Conservation (phyloP, 768 basidiomycete genomes). For the Leucosporidium scottii region DNA sequence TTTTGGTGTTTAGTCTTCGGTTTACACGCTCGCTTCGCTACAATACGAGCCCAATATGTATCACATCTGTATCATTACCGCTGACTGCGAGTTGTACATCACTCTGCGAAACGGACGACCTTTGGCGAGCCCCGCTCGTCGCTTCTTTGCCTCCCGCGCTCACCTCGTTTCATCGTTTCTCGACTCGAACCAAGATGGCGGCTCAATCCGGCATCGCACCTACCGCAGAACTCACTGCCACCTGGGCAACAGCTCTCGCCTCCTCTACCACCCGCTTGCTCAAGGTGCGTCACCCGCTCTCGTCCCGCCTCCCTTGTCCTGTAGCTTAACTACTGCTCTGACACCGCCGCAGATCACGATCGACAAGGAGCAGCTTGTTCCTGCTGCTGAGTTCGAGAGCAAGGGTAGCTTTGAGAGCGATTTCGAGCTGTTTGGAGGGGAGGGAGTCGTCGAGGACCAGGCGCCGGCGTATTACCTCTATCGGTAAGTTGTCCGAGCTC, state of each 20-base stretch:
- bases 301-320: neutral
- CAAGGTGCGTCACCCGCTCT: conserved; percentile 30
- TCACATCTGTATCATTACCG: too few species aligned
- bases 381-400: neutral
- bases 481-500: conserved; percentile 54
- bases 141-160: too few species aligned
- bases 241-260: conserved; percentile 4
- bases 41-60: too few species aligned
- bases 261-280: neutral
- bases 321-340: conserved; percentile 39
- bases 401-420: conserved; percentile 51
- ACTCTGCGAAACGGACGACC: too few species aligned
- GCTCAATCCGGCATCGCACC: conserved; percentile 21
- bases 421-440: conserved; percentile 49
- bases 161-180: too few species aligned
- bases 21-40: too few species aligned
- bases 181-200: conserved; percentile 5
- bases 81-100: too few species aligned
- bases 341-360: conserved; percentile 2
- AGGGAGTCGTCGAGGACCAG: conserved; percentile 54
- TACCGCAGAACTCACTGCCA: neutral
- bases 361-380: conserved; percentile 13
- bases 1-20: too few species aligned
- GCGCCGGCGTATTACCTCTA: conserved; percentile 69
- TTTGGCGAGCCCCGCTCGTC: too few species aligned